Evolutionary conservation across 352 stramenopile species (phyloP).

Genomic region (Pythium phragmitis): DNA sequence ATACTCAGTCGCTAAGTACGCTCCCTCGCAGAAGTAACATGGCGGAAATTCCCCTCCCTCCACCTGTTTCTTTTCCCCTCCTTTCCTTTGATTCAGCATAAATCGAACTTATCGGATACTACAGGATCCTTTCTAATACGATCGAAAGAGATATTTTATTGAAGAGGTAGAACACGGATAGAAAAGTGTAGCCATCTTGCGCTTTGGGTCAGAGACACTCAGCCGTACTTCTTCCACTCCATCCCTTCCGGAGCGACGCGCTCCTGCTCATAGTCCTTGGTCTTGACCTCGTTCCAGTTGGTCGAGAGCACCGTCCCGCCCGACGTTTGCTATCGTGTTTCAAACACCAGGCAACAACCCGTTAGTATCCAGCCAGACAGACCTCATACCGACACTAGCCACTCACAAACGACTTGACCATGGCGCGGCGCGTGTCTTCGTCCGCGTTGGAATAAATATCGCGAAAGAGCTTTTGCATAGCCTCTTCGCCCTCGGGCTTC

Average conservation of each 20-base stretch:
- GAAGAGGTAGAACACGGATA: background rate
- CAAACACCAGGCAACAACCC: background rate
- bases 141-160: background rate
- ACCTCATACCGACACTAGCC: background rate
- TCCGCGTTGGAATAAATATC: slow-evolving; percentile 93
- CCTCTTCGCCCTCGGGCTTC: slow-evolving; percentile 90
- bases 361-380: too few species aligned
- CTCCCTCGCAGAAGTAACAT: slow-evolving; percentile 13
- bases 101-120: background rate
- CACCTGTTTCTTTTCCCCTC: slow-evolving; percentile 1
- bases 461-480: slow-evolving; percentile 90
- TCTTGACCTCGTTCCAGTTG: slow-evolving; percentile 90
- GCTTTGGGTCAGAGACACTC: background rate
- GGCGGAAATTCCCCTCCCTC: background rate
- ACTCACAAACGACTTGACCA: slow-evolving; percentile 93
- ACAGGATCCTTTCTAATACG: background rate
- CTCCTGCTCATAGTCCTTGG: slow-evolving; percentile 91
- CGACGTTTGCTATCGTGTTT: slow-evolving; percentile 81
- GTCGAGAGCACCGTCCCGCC: slow-evolving; percentile 91
- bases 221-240: slow-evolving; percentile 90
- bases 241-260: slow-evolving; percentile 82
- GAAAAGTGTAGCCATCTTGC: slow-evolving; percentile 9
- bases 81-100: slow-evolving; percentile 3
- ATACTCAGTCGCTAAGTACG: slow-evolving; percentile 15
- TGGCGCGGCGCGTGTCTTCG: slow-evolving; percentile 88